Evolutionary conservation across 2,329 filamentous ascomycete genomes (phyloP).

Genomic region (Fusarium mangiferae): DNA sequence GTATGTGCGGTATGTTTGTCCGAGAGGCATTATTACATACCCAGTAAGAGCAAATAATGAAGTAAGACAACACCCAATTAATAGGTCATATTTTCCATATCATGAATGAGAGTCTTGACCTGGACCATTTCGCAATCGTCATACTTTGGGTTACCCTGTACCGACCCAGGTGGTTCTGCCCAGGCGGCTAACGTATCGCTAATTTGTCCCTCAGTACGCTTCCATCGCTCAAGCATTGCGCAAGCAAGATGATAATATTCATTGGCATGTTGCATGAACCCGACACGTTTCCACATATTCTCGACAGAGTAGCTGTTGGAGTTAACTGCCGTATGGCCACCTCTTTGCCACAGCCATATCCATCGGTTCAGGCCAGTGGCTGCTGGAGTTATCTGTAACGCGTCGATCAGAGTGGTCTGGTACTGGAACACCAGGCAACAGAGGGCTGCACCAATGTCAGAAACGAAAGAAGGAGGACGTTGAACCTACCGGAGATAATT

Average conservation of each 20-base stretch:
- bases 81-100: neutral
- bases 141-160: neutral
- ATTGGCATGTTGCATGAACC: neutral
- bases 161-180: neutral
- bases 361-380: neutral
- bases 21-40: no score
- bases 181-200: neutral
- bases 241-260: neutral
- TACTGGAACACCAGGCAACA: neutral
- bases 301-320: neutral
- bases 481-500: neutral
- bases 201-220: neutral
- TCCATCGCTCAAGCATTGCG: neutral
- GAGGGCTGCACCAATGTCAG: neutral
- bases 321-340: fast-evolving
- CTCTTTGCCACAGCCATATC: neutral
- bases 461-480: neutral
- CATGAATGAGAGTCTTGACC: neutral
- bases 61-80: no score
- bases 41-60: no score
- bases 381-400: neutral
- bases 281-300: neutral
- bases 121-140: neutral
- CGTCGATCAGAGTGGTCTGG: neutral
- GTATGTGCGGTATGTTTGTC: no score